Evolutionary conservation across 176 grass and related monocot genomes (phyloP), one percentile per base, ranked within the genome.

Genomic region (Ensete ventricosum): DNA sequence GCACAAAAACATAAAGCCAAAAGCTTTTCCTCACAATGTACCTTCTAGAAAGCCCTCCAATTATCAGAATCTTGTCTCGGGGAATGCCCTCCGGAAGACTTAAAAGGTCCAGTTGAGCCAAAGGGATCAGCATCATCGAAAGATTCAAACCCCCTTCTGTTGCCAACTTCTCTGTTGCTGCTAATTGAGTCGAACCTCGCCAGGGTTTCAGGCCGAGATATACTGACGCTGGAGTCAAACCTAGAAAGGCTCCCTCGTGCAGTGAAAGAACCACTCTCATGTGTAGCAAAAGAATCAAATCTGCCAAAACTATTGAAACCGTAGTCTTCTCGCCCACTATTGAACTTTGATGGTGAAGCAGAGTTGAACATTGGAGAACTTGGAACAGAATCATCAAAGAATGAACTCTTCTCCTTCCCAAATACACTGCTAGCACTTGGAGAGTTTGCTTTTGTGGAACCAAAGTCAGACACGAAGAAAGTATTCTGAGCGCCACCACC

Each of bases 321-420:
- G 75, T 80, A 89, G 73, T 87, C 88, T 11, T 87, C 90, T 12
- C 29, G 90, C 9, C 70, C 75, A 73, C 76, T 87, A 69, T 82
- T 83, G 21, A 91, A 98, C 52, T 88, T 90, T 3, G 93, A 88
- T 48, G 92, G 86, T 64, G 86, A 87, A 64, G 90, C 83, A 73
- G 90, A 82, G 63, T 81, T 91, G 77, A 93, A 98, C 63, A 88
- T 79, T 55, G 95, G 95, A 63, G 95, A 89, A 71, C 91, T 94
- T 52, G 95, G 95, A 71, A 99, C 95, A 20, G 95, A 99, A 67
- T 99, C 95, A 14, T 99, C 95, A 71, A 94, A 99, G 80, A 99
- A 99, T 77, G 91, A 69, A 79, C 80, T 89, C 81, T 96, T 96
- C 76, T 65, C 75, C 49, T 86, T 88, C 58, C 84, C 95, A 48